These are phyloP conservation scores for Kodamaea sagamina DNA, from an alignment of 805 yeast genomes.

Conservation along the genomic window DNA sequence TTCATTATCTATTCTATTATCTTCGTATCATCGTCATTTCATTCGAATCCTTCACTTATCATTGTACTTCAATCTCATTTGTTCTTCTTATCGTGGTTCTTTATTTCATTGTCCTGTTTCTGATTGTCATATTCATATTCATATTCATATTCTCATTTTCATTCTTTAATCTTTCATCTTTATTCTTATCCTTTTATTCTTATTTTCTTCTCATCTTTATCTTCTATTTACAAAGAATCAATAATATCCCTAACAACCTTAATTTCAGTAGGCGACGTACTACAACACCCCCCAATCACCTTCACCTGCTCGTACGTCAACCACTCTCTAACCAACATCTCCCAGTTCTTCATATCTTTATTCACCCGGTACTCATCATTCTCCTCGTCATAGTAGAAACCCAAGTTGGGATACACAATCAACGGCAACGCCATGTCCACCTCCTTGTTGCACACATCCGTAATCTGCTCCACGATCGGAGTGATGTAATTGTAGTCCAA, in stretches of 20 bases:
- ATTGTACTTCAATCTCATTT: too few species aligned
- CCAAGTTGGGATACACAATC: constrained; percentile 74
- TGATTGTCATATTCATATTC: too few species aligned
- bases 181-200: too few species aligned
- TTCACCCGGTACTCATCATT: constrained; percentile 32
- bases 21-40: too few species aligned
- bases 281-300: constrained; percentile 75
- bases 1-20: too few species aligned
- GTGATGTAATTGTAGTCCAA: constrained; percentile 48
- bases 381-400: constrained; percentile 59
- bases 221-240: constrained; percentile 4
- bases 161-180: too few species aligned
- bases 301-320: constrained; percentile 40
- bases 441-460: constrained; percentile 15
- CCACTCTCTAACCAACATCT: constrained; percentile 42
- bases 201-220: too few species aligned
- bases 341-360: constrained; percentile 37
- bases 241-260: constrained; percentile 12
- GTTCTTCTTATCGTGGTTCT: too few species aligned
- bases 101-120: too few species aligned
- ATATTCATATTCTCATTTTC: too few species aligned
- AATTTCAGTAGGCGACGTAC: constrained; percentile 60
- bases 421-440: constrained; percentile 35
- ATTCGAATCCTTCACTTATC: too few species aligned
- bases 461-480: constrained; percentile 39